phyloP scores from a whole-genome alignment of 2,329 filamentous ascomycete species.

The Lasiodiplodia citricola region DNA sequence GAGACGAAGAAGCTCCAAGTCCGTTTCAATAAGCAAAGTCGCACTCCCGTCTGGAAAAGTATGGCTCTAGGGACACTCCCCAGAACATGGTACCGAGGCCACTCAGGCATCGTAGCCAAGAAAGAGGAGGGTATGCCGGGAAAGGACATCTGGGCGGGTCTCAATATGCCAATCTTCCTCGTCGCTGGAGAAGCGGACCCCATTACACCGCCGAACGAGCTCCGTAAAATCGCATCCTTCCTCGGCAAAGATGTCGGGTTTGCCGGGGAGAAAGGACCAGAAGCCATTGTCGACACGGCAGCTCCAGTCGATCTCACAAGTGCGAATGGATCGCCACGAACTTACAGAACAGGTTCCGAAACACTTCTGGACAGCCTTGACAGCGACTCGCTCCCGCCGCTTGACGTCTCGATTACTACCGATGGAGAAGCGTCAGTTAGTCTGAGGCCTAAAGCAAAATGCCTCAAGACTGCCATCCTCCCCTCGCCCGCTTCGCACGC shows the following conservation, averaged over 20 bases:
- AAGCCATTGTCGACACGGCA: slow-evolving; percentile 54
- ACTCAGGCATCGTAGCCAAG: slow-evolving; percentile 36
- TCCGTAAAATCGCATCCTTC: slow-evolving; percentile 67
- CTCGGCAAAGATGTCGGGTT: slow-evolving; percentile 41
- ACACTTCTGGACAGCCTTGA: slow-evolving; percentile 21
- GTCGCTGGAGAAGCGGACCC: slow-evolving; percentile 78
- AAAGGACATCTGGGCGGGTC: slow-evolving; percentile 70
- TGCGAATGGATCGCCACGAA: slow-evolving; percentile 30
- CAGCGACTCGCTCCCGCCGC: slow-evolving; percentile 11
- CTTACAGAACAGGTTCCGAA: slow-evolving; percentile 18
- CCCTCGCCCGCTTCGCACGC: slow-evolving; percentile 82
- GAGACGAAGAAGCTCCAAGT: slow-evolving; percentile 72
- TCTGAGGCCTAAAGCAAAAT: slow-evolving; percentile 34
- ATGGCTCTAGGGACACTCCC: slow-evolving; percentile 78
- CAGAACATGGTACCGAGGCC: slow-evolving; percentile 38
- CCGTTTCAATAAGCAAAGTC: slow-evolving; percentile 81
- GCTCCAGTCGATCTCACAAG: slow-evolving; percentile 51
- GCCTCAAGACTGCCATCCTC: slow-evolving; percentile 72
- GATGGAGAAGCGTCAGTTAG: slow-evolving; percentile 54
- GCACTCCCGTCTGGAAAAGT: slow-evolving; percentile 79
- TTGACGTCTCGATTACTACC: slow-evolving; percentile 30
- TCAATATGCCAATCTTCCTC: slow-evolving; percentile 77
- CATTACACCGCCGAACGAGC: slow-evolving; percentile 73
- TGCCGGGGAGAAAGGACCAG: slow-evolving; percentile 27
- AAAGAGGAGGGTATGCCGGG: slow-evolving; percentile 71